Base-by-base conservation (phyloP, 2,329 filamentous ascomycete species). In the Penicillium thymicola region DNA sequence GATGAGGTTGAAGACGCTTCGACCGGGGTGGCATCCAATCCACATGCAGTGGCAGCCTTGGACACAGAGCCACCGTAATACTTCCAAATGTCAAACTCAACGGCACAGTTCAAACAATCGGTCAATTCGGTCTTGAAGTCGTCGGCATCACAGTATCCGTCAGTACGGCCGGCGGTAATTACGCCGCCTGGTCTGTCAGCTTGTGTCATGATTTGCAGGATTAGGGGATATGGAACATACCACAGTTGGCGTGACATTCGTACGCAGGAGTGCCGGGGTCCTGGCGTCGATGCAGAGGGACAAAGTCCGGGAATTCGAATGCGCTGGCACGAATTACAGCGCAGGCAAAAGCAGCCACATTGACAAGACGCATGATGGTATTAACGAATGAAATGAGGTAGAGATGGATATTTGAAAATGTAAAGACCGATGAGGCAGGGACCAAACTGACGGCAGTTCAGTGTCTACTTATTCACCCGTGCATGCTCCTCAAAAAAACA, bases 41-140 rank as follows among this genome's bases (percentile, higher is more conserved):
- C 77, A 9, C 63, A 70, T 14, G 55, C 52, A 16, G 70, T 58
- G 13, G 78, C 78, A 23, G 74, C 76, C 1, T 62, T 61, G 18
- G 62, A 58, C 21, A 81, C 72, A 10, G 70, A 67, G 18, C 61
- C 54, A 16, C 76, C 74, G 48, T 81, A 81, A 58, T 74, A 71
- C 42, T 72, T 62, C 78, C 78, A 80, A 61, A 81, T 77, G 30
- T 78, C 66, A 51, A 72, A 75, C 21, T 72, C 64, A 32, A 73
- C 59, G 41, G 78, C 78, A 55, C 79, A 81, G 45, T 76, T 66
- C 28, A 81, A 71, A 60, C 71, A 73, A 5, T 55, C 66, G 13
- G 60, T 56, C n/a, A 73, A 61, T 16, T 65, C 54, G 4, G 64
- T 59, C 9, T 59, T 69, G 60, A 65, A 69, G 14, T 32, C n/a